A percentile compares a stretch with the other conserved stretches of the same genome.
Conservation (phyloP, 306 rosid genomes). For the Bauhinia variegata region DNA sequence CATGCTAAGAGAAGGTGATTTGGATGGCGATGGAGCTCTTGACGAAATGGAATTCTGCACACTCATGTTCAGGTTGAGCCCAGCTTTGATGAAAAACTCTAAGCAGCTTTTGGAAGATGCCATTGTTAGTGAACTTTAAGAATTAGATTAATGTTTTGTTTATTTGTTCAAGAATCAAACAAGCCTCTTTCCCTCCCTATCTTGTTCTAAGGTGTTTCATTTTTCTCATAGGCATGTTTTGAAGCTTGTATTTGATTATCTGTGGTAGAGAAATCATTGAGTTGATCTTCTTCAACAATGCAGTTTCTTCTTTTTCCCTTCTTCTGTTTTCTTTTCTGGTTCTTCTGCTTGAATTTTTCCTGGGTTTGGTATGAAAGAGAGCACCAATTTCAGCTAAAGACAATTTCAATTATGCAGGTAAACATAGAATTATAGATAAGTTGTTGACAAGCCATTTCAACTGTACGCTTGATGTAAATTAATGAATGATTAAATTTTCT, state of each 20-base stretch:
- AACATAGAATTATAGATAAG: too few relatives aligned
- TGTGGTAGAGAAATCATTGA: slow-evolving; percentile 20
- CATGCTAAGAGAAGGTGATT: slow-evolving; percentile 84
- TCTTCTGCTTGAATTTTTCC: slow-evolving; percentile 22
- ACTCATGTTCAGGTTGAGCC: slow-evolving; percentile 85
- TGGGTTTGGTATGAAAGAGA: background rate
- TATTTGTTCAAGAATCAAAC: background rate
- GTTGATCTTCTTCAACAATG: slow-evolving; percentile 28
- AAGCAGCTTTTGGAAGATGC: slow-evolving; percentile 61
- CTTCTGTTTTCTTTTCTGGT: background rate
- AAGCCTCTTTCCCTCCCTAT: background rate
- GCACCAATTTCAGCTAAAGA: background rate
- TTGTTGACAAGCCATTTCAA: too few relatives aligned
- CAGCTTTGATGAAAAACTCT: slow-evolving; percentile 68
- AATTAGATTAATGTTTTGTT: background rate
- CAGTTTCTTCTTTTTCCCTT: background rate
- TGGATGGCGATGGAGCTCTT: slow-evolving; percentile 77
- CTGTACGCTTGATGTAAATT: too few relatives aligned
- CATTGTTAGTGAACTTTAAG: slow-evolving; percentile 32
- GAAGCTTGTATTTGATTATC: slow-evolving; percentile 21
- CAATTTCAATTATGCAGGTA: too few relatives aligned
- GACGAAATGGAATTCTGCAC: slow-evolving; percentile 83
- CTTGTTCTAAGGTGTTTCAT: slow-evolving; percentile 16
- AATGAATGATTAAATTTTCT: too few relatives aligned
- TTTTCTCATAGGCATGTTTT: slow-evolving; percentile 11